Evolutionary conservation across 2,329 filamentous ascomycete genomes (phyloP).

Genomic region (Fusarium nygamai): DNA sequence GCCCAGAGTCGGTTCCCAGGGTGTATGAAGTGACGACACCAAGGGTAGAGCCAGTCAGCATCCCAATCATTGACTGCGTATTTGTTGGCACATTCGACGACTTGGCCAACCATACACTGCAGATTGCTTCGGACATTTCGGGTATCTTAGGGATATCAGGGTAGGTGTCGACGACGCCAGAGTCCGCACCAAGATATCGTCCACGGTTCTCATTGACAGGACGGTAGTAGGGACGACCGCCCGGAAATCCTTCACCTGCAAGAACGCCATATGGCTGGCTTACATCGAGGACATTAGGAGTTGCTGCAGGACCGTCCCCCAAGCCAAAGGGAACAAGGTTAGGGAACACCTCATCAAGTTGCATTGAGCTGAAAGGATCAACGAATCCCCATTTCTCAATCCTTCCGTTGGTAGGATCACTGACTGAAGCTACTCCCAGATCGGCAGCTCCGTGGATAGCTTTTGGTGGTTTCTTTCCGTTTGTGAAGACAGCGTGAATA

Average conservation of each 20-base stretch:
- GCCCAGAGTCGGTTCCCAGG: slow-evolving; percentile 67
- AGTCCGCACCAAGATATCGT: slow-evolving; percentile 74
- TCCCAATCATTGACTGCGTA: slow-evolving; percentile 82
- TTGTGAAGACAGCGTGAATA: slow-evolving; percentile 79
- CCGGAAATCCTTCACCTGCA: slow-evolving; percentile 86
- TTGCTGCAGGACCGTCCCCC: slow-evolving; percentile 79
- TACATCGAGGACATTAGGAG: slow-evolving; percentile 89
- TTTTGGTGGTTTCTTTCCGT: slow-evolving; percentile 77
- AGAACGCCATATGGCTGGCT: slow-evolving; percentile 86
- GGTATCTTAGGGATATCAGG: slow-evolving; percentile 82
- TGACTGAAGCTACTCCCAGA: slow-evolving; percentile 79
- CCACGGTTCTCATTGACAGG: slow-evolving; percentile 78
- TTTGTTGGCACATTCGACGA: slow-evolving; percentile 74
- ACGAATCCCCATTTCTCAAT: slow-evolving; percentile 84
- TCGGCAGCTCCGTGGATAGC: slow-evolving; percentile 88
- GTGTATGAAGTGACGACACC: slow-evolving; percentile 87
- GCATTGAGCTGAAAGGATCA: slow-evolving; percentile 78
- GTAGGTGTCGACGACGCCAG: slow-evolving; percentile 68
- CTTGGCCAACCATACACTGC: slow-evolving; percentile 90
- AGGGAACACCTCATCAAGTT: slow-evolving; percentile 81
- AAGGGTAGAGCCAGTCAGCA: slow-evolving; percentile 83
- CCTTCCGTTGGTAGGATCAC: slow-evolving; percentile 80
- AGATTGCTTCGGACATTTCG: slow-evolving; percentile 75
- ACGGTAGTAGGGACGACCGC: slow-evolving; percentile 82
- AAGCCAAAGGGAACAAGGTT: slow-evolving; percentile 80